Evolutionary conservation across 495 filamentous ascomycete species (phyloP).

Genomic region (Amniculicola lignicola): DNA sequence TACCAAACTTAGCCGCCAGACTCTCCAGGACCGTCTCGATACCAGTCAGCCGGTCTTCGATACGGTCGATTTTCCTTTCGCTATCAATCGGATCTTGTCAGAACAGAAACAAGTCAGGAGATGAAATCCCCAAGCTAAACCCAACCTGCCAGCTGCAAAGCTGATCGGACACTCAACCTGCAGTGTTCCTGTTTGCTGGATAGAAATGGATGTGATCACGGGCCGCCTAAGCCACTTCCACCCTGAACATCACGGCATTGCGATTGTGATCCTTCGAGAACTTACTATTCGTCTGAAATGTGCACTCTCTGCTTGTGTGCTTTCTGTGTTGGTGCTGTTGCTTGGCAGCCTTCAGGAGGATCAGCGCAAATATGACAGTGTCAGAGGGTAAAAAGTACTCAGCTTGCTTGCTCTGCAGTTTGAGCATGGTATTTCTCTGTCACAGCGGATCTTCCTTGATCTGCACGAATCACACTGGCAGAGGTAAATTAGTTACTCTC

Average conservation of each 20-base stretch:
- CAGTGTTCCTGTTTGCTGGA: no score
- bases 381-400: conserved; percentile 3
- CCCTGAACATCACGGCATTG: no score
- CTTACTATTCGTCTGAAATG: conserved; percentile 67
- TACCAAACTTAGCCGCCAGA: conserved; percentile 17
- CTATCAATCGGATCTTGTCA: conserved; percentile 37
- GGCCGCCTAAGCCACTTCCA: no score
- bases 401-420: conserved; percentile 47
- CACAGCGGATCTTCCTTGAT: conserved; percentile 43
- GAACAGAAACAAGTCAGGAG: no score
- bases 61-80: conserved; percentile 66
- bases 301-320: conserved; percentile 61
- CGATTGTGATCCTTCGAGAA: no score
- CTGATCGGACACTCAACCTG: no score
- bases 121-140: no score
- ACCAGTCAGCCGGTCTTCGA: conserved; percentile 58
- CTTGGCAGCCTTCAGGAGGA: conserved; percentile 47
- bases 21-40: conserved; percentile 53
- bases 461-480: conserved; percentile 32
- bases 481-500: no score
- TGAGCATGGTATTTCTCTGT: conserved; percentile 48
- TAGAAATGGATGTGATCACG: no score
- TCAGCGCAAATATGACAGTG: not conserved
- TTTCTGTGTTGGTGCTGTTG: conserved; percentile 58
- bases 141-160: no score